Percentiles rank a stretch among this genome's conserved stretches.
These are phyloP conservation scores for Paecilomyces formosus DNA, from an alignment of 2,329 filamentous ascomycete species.

Conservation along the genomic window DNA sequence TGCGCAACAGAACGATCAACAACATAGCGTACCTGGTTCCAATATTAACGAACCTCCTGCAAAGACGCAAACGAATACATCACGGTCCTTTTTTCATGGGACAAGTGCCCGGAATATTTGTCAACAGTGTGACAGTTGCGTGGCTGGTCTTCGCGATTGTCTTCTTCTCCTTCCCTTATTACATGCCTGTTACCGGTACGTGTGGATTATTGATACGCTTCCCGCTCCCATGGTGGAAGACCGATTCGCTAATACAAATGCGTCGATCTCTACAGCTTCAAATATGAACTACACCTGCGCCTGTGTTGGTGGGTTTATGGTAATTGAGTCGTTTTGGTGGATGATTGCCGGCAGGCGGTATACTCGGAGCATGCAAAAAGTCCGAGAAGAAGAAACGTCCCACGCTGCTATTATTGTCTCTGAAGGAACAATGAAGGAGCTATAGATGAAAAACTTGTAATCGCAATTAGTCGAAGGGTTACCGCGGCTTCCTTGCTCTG, in stretches of 20 bases:
- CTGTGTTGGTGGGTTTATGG: not conserved
- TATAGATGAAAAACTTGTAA: not conserved
- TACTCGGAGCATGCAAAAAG: not conserved
- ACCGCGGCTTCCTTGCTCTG: too few relatives aligned
- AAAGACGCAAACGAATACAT: conserved; percentile 36
- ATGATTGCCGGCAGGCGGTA: not conserved
- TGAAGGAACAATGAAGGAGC: not conserved
- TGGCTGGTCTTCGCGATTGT: conserved; percentile 46
- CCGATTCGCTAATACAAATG: too few relatives aligned
- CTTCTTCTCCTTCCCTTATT: conserved; percentile 41
- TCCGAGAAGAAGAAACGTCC: not conserved
- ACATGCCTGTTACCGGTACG: conserved; percentile 19
- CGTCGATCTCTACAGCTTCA: not conserved
- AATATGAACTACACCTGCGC: not conserved
- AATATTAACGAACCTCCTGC: conserved; percentile 40
- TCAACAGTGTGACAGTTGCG: conserved; percentile 38
- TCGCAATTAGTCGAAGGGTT: not conserved
- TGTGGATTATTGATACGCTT: too few relatives aligned
- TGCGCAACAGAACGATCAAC: conserved; percentile 33
- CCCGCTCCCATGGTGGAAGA: not conserved
- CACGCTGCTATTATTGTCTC: not conserved
- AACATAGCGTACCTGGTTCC: conserved; percentile 41
- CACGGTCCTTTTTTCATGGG: conserved; percentile 41
- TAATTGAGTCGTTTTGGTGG: not conserved
- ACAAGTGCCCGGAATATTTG: conserved; percentile 29